Evolutionary conservation across 805 yeast genomes (phyloP).

Genomic region (Starmerella stigmatis): DNA sequence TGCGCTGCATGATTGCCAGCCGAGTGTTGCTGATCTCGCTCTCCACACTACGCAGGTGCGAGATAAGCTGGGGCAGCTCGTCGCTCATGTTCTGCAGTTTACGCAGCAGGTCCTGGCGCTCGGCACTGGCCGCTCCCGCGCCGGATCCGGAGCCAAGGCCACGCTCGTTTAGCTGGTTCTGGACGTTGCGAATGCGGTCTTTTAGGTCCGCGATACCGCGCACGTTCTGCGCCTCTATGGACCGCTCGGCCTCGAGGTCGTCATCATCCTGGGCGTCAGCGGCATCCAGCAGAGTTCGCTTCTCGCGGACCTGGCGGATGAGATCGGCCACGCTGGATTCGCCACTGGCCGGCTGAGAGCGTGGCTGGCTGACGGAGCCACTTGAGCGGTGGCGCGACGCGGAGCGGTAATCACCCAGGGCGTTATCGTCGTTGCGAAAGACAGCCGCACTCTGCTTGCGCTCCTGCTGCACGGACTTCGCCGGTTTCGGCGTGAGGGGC

Average conservation of each 20-base stretch:
- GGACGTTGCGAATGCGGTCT: slow-evolving; percentile 42
- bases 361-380: not conserved
- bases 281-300: slow-evolving; percentile 59
- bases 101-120: slow-evolving; percentile 37
- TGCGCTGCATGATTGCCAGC: slow-evolving; percentile 49
- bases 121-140: slow-evolving; percentile 20
- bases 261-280: slow-evolving; percentile 45
- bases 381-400: slow-evolving; percentile 46
- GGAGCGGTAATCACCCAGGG: slow-evolving; percentile 50
- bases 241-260: slow-evolving; percentile 32
- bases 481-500: slow-evolving; percentile 24
- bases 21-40: slow-evolving; percentile 57
- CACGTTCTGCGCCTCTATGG: slow-evolving; percentile 33
- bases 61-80: slow-evolving; percentile 59
- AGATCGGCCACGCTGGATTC: slow-evolving; percentile 39
- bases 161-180: slow-evolving; percentile 29
- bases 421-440: slow-evolving; percentile 59
- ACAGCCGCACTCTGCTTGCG: slow-evolving; percentile 40
- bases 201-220: slow-evolving; percentile 58
- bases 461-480: not conserved
- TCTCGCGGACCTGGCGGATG: slow-evolving; percentile 58
- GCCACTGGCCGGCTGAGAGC: slow-evolving; percentile 4
- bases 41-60: slow-evolving; percentile 53
- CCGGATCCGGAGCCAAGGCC: slow-evolving; percentile 2
- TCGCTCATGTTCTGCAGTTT: slow-evolving; percentile 57